Evolutionary conservation across 306 rosid species (phyloP).

Genomic region (Psophocarpus tetragonolobus): DNA sequence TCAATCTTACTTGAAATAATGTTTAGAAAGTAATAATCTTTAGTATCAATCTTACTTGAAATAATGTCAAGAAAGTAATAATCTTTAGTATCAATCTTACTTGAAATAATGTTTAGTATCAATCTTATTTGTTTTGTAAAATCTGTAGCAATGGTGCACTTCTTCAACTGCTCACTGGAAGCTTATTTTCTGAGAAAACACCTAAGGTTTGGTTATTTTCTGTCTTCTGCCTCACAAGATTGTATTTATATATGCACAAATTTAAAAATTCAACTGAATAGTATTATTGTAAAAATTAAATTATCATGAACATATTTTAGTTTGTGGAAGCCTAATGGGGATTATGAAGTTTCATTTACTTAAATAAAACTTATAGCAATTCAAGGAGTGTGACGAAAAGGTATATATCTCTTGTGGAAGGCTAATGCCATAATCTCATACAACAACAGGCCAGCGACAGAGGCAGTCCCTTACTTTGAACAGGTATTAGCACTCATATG

Average conservation of each 20-base stretch:
- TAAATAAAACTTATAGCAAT: slow-evolving; percentile 33
- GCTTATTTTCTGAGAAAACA: slow-evolving; percentile 52
- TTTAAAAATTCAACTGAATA: background rate
- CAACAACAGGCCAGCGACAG: slow-evolving; percentile 94
- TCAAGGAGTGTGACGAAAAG: slow-evolving; percentile 46
- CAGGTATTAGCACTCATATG: slow-evolving; percentile 56
- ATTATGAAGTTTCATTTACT: slow-evolving; percentile 34
- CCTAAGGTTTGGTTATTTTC: slow-evolving; percentile 56
- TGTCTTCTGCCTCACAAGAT: background rate
- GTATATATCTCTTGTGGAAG: slow-evolving; percentile 62
- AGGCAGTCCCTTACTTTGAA: slow-evolving; percentile 98
- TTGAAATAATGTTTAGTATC: slow-evolving; percentile 23
- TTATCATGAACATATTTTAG: background rate
- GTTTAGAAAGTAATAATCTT: slow-evolving; percentile 18
- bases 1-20: slow-evolving; percentile 35
- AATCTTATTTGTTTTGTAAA: slow-evolving; percentile 9
- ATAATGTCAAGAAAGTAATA: slow-evolving; percentile 11
- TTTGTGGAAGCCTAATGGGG: slow-evolving; percentile 28
- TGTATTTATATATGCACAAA: background rate
- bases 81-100: slow-evolving; percentile 34
- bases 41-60: too few relatives aligned
- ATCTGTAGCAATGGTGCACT: slow-evolving; percentile 54
- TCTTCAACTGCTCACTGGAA: slow-evolving; percentile 55
- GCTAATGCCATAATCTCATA: slow-evolving; percentile 88
- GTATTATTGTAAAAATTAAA: background rate